These are phyloP conservation scores for Aspergillus sp. DNA, from an alignment of 2,329 filamentous ascomycete genomes.

Conservation along the genomic window DNA sequence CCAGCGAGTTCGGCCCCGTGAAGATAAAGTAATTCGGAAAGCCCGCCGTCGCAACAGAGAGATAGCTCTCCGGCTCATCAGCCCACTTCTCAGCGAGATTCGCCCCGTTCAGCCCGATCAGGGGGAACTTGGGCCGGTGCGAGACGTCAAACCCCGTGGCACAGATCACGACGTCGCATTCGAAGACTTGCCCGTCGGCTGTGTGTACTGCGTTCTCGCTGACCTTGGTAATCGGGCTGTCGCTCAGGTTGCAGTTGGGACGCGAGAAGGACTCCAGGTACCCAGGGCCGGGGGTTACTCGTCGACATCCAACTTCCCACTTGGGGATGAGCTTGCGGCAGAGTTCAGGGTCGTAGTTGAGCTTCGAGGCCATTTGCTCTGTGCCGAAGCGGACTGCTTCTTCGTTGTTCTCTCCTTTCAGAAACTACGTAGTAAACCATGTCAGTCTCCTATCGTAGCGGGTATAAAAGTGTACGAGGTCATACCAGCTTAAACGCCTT, in stretches of 20 bases:
- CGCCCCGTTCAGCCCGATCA: slow-evolving; percentile 29
- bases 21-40: slow-evolving; percentile 36
- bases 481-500: slow-evolving; percentile 19
- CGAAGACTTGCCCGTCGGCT: slow-evolving; percentile 19
- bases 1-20: slow-evolving; percentile 29
- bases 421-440: slow-evolving; percentile 5
- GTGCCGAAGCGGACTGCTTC: slow-evolving; percentile 13
- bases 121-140: slow-evolving; percentile 33
- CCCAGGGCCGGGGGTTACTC: slow-evolving; percentile 23
- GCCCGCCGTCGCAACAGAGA: slow-evolving; percentile 22
- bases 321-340: slow-evolving; percentile 26
- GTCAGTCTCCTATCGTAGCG: neutral
- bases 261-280: slow-evolving; percentile 26
- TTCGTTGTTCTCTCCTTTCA: slow-evolving; percentile 19
- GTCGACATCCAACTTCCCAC: slow-evolving; percentile 24
- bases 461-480: neutral
- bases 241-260: slow-evolving; percentile 18
- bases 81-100: slow-evolving; percentile 27
- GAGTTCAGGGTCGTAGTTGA: slow-evolving; percentile 23
- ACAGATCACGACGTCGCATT: slow-evolving; percentile 31
- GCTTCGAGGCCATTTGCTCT: slow-evolving; percentile 18
- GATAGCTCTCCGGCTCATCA: slow-evolving; percentile 26
- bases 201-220: slow-evolving; percentile 18
- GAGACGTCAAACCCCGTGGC: slow-evolving; percentile 44
- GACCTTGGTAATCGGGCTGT: slow-evolving; percentile 17